Percentiles rank a stretch among this genome's conserved stretches.
These are phyloP conservation scores for Nigrospora oryzae DNA, from an alignment of 2,329 filamentous ascomycete genomes.

Conservation along the genomic window DNA sequence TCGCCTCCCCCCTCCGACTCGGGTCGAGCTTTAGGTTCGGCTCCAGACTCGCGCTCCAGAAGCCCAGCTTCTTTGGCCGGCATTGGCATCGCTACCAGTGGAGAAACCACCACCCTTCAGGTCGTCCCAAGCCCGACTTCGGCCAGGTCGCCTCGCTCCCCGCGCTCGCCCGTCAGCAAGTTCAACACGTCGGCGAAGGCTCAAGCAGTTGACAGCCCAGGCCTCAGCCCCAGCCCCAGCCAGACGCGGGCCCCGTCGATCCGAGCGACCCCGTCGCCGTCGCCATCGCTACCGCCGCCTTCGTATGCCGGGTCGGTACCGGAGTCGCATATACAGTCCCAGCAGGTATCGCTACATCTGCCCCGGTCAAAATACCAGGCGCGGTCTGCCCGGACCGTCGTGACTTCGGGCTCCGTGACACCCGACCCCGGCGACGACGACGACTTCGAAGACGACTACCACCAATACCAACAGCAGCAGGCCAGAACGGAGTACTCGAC, in stretches of 20 bases:
- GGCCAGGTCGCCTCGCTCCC: constrained; percentile 20
- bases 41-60: neutral
- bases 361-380: constrained; percentile 6
- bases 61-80: neutral
- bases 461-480: constrained; percentile 1
- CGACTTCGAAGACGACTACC: constrained; percentile 3
- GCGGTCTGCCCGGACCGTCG: constrained; percentile 1
- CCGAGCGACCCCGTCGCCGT: constrained; percentile 6
- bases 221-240: constrained; percentile 9
- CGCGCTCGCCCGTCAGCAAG: constrained; percentile 22
- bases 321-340: constrained; percentile 1
- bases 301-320: neutral
- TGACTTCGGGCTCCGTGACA: neutral
- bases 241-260: constrained; percentile 7
- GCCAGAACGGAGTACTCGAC: neutral
- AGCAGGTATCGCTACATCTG: neutral
- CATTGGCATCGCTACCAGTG: constrained; percentile 1
- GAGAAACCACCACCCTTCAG: constrained; percentile 11
- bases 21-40: neutral
- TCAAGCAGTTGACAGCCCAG: neutral
- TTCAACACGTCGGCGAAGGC: constrained; percentile 15
- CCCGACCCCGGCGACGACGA: constrained; percentile 4
- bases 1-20: neutral
- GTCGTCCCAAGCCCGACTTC: constrained; percentile 13
- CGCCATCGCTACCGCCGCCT: constrained; percentile 1